Evolutionary conservation across 139 green algal species (phyloP).

Genomic region (Chlorokybus atmophyticus): DNA sequence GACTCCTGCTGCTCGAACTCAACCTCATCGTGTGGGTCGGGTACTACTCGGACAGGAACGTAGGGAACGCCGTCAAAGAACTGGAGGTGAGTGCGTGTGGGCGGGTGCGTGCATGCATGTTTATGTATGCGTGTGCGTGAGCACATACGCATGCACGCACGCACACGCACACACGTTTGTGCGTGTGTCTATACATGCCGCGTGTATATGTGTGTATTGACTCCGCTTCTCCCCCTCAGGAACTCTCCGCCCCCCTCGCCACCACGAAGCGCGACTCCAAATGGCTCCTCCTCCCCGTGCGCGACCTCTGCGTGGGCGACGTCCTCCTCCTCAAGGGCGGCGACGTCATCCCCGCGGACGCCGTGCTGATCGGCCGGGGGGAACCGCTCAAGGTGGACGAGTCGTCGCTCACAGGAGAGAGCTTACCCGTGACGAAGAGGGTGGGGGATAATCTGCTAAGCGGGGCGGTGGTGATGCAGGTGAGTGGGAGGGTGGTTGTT

Average conservation of each 20-base stretch:
- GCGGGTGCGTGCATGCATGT: background rate
- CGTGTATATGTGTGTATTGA: background rate
- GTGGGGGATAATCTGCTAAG: conserved; percentile 39
- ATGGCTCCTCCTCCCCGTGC: conserved; percentile 52
- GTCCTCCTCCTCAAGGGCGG: conserved; percentile 53
- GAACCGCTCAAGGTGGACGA: conserved; percentile 57
- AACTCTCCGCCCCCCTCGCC: background rate
- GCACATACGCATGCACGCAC: background rate
- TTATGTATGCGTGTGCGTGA: background rate
- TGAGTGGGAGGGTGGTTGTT: too few relatives aligned
- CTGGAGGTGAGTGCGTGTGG: conserved; percentile 22
- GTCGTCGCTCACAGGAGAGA: conserved; percentile 67
- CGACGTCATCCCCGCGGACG: conserved; percentile 56
- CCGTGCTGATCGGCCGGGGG: conserved; percentile 21
- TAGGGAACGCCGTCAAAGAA: conserved; percentile 36
- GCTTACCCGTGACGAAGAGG: conserved; percentile 60
- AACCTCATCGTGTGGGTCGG: conserved; percentile 33
- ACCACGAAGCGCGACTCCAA: conserved; percentile 50
- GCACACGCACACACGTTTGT: background rate
- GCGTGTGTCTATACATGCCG: background rate
- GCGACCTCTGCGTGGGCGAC: conserved; percentile 57
- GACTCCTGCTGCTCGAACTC: conserved; percentile 33
- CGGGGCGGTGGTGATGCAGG: conserved; percentile 31
- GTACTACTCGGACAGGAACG: conserved; percentile 33
- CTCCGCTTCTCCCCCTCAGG: background rate